Evolutionary conservation across 305 asterid genomes (phyloP).

Genomic region (Euphrasia arctica): DNA sequence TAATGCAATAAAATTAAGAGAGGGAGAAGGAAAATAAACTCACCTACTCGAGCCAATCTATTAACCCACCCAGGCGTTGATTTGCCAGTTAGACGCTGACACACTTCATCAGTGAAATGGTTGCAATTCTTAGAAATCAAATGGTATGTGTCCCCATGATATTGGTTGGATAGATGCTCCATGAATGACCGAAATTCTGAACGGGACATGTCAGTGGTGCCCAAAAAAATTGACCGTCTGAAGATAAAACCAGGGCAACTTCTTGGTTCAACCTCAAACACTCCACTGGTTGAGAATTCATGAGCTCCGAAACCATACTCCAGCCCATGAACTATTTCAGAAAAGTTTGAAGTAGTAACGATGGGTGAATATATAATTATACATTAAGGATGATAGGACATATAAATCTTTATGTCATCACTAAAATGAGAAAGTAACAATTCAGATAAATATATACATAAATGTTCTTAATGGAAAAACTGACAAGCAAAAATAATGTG

Average conservation of each 20-base stretch:
- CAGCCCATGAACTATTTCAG: constrained; percentile 66
- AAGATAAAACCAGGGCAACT: constrained; percentile 94
- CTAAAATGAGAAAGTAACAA: background rate
- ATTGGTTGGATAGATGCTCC: constrained; percentile 78
- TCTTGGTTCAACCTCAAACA: constrained; percentile 95
- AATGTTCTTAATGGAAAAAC: constrained; percentile 7
- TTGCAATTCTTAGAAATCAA: constrained; percentile 93
- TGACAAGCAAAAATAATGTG: background rate
- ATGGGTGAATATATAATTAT: constrained; percentile 34
- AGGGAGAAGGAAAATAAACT: background rate
- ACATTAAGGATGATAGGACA: constrained; percentile 14
- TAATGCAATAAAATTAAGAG: constrained; percentile 13
- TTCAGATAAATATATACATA: constrained; percentile 2
- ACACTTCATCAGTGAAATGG: constrained; percentile 79
- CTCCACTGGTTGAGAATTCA: constrained; percentile 86
- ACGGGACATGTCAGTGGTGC: constrained; percentile 77
- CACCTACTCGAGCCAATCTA: constrained; percentile 58
- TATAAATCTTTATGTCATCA: constrained; percentile 1
- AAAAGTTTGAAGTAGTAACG: constrained; percentile 47
- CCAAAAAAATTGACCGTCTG: constrained; percentile 80
- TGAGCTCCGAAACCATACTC: constrained; percentile 98
- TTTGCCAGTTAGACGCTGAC: constrained; percentile 56
- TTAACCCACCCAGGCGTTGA: constrained; percentile 65
- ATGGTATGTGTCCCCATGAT: constrained; percentile 89
- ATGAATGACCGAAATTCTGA: constrained; percentile 81